A percentile compares a stretch with the other conserved stretches of the same genome.
These are phyloP conservation scores for Cudoniella acicularis DNA, from an alignment of 495 filamentous ascomycete genomes.

Conservation along the genomic window DNA sequence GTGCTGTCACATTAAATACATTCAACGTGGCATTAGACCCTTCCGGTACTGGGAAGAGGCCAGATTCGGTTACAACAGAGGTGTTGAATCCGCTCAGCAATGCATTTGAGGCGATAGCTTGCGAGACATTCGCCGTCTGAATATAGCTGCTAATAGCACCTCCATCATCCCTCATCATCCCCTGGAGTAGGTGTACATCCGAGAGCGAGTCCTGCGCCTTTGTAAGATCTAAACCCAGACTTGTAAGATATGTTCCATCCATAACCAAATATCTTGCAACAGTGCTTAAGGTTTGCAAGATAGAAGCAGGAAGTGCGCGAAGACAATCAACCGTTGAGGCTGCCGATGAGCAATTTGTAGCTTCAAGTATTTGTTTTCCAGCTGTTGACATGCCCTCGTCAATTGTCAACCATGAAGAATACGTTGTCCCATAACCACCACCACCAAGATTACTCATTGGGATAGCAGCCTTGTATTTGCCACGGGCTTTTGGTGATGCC, in stretches of 20 bases:
- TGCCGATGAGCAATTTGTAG: conserved; percentile 34
- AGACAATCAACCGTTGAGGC: conserved; percentile 34
- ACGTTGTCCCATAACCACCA: conserved; percentile 44
- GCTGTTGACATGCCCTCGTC: conserved; percentile 33
- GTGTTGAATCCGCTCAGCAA: conserved; percentile 32
- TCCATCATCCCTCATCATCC: conserved; percentile 39
- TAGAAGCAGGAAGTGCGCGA: conserved; percentile 27
- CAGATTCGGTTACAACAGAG: conserved; percentile 34
- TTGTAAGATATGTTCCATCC: conserved; percentile 41
- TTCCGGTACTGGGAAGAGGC: conserved; percentile 37
- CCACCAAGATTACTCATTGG: conserved; percentile 47
- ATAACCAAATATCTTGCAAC: conserved; percentile 36
- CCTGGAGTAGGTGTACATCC: conserved; percentile 40
- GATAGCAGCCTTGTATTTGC: conserved; percentile 48
- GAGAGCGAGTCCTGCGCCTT: conserved; percentile 28
- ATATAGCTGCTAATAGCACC: conserved; percentile 36
- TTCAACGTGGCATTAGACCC: conserved; percentile 40
- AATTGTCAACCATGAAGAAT: conserved; percentile 44
- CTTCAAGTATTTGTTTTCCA: conserved; percentile 31
- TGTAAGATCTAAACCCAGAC: conserved; percentile 32
- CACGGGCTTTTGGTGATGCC: conserved; percentile 45
- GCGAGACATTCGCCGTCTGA: conserved; percentile 30
- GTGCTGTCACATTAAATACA: conserved; percentile 40
- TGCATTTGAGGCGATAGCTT: conserved; percentile 27
- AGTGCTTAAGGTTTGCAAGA: conserved; percentile 23